Base-by-base conservation (phyloP, 106 monocot genomes). In the Allium fistulosum region DNA sequence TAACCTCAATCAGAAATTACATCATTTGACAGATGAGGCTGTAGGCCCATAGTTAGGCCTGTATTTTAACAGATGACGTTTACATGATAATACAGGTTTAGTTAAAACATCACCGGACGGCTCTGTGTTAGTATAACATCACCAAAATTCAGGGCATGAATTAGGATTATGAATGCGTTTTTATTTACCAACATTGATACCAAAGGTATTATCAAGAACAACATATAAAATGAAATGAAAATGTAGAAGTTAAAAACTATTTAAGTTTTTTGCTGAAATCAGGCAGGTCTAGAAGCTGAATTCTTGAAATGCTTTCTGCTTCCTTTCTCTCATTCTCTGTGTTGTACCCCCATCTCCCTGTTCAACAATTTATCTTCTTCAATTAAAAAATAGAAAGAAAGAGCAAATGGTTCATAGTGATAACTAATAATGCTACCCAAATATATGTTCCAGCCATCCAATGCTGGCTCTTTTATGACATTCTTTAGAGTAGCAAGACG, bases 341-440 rank as follows among this genome's bases (percentile, higher is more conserved):
- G 72, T 99, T 99, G 79, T 99, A 99, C 51, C 99, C 99, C 99
- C 99, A 99, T 69, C 72, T 90, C 56, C 76, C 99, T 99, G 93
- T 53, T 75, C 77, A 37, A 37, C 60, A 72, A 53, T 0, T 65
- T 66, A 67, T 46, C 12, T 53, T 49, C 7, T 2, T 74, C 37
- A 10, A 73, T 17, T n/a, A 45, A 46, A 7, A 67, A 48, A 3
- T 10, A 7, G 51, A 9, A 53, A 10, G 59, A 48, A 65, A 47
- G 46, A 60, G 13, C 15, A 77, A 49, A 51, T 3, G 52, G 11
- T 9, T 52, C 7, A 50, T 60, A 7, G 13, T 51, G 2, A 4
- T n/a, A 13, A 57, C 50, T 48, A 63, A 62, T 60, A 78, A 78
- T 17, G 56, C 62, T 88, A 99, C 99, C 93, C 2, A 99, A 69